A percentile compares a stretch with the other conserved stretches of the same genome.
Conservation (phyloP, 345 rosid species). For the Lagerstroemia speciosa region DNA sequence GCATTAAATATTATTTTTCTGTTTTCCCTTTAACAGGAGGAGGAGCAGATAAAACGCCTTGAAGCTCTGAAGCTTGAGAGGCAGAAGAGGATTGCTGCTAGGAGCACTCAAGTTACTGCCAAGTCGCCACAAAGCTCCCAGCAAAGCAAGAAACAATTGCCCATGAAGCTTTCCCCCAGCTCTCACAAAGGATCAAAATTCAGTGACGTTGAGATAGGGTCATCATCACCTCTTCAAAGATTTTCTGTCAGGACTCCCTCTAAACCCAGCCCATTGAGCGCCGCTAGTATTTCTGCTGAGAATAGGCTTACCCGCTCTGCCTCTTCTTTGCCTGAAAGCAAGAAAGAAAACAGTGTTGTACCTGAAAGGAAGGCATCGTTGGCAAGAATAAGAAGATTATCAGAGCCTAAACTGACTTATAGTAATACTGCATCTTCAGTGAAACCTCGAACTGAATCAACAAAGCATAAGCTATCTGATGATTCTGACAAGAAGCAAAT, state of each 20-base stretch:
- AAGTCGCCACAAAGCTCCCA: conserved; percentile 33
- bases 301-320: conserved; percentile 47
- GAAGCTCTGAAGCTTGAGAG: conserved; percentile 74
- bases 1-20: conserved; percentile 2
- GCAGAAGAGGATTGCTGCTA: conserved; percentile 83
- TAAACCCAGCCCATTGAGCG: conserved; percentile 41
- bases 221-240: conserved; percentile 61
- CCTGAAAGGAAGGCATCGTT: conserved; percentile 50
- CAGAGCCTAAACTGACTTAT: conserved; percentile 57
- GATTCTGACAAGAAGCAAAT: conserved; percentile 59
- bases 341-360: conserved; percentile 30
- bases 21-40: conserved; percentile 50
- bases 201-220: conserved; percentile 69
- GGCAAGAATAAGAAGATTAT: conserved; percentile 68
- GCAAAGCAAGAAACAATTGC: conserved; percentile 45
- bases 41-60: conserved; percentile 60
- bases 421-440: conserved; percentile 33
- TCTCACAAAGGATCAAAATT: conserved; percentile 70
- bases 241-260: conserved; percentile 38
- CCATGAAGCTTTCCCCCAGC: conserved; percentile 51
- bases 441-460: conserved; percentile 35
- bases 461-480: conserved; percentile 36
- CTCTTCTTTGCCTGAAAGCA: conserved; percentile 51
- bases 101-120: conserved; percentile 39
- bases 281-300: conserved; percentile 42